Evolutionary conservation across 1,284 basidiomycete genomes (phyloP).

Genomic region (Agaricales sp.): DNA sequence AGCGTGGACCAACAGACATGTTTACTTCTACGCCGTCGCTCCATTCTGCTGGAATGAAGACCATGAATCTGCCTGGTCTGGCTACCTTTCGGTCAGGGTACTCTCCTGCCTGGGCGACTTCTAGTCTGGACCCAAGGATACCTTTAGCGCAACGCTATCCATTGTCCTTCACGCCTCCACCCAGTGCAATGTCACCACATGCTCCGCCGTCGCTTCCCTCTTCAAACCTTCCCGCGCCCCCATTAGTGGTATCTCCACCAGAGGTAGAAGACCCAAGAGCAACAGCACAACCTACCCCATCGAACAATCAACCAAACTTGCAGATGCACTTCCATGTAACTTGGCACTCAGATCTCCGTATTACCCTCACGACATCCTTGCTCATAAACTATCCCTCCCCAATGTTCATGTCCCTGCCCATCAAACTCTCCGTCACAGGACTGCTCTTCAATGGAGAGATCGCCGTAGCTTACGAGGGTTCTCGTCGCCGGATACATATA

Average conservation of each 20-base stretch:
- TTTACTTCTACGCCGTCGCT: slow-evolving; percentile 45
- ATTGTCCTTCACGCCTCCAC: not conserved
- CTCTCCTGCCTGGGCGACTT: not conserved
- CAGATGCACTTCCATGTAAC: slow-evolving; percentile 68
- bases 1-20: slow-evolving; percentile 43
- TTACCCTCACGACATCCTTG: slow-evolving; percentile 85
- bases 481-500: slow-evolving; percentile 72
- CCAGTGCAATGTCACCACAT: not conserved
- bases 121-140: not conserved
- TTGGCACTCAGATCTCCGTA: slow-evolving; percentile 70
- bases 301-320: slow-evolving; percentile 49
- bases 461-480: slow-evolving; percentile 86
- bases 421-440: slow-evolving; percentile 85
- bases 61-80: slow-evolving; percentile 1
- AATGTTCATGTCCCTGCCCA: slow-evolving; percentile 93
- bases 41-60: slow-evolving; percentile 17
- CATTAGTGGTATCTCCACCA: slow-evolving; percentile 10
- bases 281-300: slow-evolving; percentile 11
- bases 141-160: not conserved
- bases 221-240: slow-evolving; percentile 11
- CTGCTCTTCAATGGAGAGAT: slow-evolving; percentile 82
- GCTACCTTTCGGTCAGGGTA: not conserved
- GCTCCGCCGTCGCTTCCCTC: not conserved
- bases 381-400: slow-evolving; percentile 94
- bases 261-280: slow-evolving; percentile 5